Percentiles rank a stretch among this genome's conserved stretches.
These are phyloP conservation scores for Geranomyces michiganensis DNA, from an alignment of 192 early-diverging fungal species.

Conservation along the genomic window DNA sequence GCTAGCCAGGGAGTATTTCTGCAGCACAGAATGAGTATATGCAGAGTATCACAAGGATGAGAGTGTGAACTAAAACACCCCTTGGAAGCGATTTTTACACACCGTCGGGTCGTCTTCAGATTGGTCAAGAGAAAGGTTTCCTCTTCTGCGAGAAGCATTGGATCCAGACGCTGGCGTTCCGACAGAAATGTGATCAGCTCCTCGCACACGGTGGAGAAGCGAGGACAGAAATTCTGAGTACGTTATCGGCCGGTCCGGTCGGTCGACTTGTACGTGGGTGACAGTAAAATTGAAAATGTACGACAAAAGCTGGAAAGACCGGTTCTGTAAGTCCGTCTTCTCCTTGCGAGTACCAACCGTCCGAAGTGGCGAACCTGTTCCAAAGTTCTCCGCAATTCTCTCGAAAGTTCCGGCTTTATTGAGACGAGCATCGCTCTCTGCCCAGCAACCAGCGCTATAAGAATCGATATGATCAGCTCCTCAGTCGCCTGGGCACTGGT, in stretches of 20 bases:
- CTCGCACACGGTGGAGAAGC: conserved; percentile 10
- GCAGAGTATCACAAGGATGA: no score
- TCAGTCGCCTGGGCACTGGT: conserved; percentile 18
- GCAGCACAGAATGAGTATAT: neutral
- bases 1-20: conserved; percentile 17
- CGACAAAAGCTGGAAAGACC: conserved; percentile 14
- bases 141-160: conserved; percentile 11
- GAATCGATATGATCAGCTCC: conserved; percentile 24
- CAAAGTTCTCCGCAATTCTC: conserved; percentile 17
- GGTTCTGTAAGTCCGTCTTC: neutral
- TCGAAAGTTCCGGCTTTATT: conserved; percentile 12
- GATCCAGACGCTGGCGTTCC: conserved; percentile 1
- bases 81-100: no score
- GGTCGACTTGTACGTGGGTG: conserved; percentile 22
- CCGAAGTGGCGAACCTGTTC: conserved; percentile 12
- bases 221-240: conserved; percentile 19
- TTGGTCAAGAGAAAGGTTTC: conserved; percentile 7
- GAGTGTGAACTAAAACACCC: no score
- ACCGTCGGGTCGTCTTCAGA: conserved; percentile 28
- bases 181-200: neutral
- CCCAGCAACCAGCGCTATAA: conserved; percentile 24
- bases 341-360: no score
- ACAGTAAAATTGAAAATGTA: conserved; percentile 24
- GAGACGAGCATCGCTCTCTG: conserved; percentile 25
- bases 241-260: conserved; percentile 13